Conservation (phyloP, 228 moss, liverwort and hornwort species). For the Sphagnum magellanicum region DNA sequence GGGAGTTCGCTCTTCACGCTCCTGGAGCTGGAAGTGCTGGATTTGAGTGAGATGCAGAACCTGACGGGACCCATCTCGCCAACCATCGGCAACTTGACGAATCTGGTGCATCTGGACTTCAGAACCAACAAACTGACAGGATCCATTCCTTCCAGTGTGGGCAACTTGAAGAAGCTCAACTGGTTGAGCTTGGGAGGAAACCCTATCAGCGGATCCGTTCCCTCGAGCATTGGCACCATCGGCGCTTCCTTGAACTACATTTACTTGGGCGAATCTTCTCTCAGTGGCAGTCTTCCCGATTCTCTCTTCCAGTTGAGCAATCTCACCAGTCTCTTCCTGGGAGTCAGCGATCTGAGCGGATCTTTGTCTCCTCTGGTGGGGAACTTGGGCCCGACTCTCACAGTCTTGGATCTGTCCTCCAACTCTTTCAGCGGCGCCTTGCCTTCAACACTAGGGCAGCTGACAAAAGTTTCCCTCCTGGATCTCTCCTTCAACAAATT, state of each 20-base stretch:
- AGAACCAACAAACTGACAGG: constrained; percentile 22
- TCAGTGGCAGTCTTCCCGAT: constrained; percentile 7
- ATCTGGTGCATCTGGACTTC: constrained; percentile 20
- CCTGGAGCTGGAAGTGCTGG: not conserved
- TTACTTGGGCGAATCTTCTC: not conserved
- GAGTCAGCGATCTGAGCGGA: constrained; percentile 22
- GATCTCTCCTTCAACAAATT: not conserved
- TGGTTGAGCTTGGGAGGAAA: constrained; percentile 24
- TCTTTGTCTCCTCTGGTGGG: constrained; percentile 6
- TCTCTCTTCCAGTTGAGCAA: constrained; percentile 8
- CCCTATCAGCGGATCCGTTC: constrained; percentile 22
- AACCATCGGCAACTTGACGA: constrained; percentile 9
- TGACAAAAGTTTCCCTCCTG: constrained; percentile 4
- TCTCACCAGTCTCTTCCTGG: constrained; percentile 22
- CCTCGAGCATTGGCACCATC: not conserved
- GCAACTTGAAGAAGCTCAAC: constrained; percentile 8
- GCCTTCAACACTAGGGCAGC: constrained; percentile 13
- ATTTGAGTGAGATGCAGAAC: constrained; percentile 19
- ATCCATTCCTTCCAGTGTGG: constrained; percentile 13
- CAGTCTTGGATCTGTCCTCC: constrained; percentile 2
- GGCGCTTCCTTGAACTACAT: not conserved
- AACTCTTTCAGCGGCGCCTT: constrained; percentile 12
- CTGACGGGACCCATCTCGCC: constrained; percentile 17
- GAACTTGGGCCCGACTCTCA: constrained; percentile 6
- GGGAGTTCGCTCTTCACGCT: not conserved